Evolutionary conservation across 2,329 filamentous ascomycete genomes (phyloP), one percentile per base, ranked within the genome.

Genomic region (Dactylellina parvicollis): DNA sequence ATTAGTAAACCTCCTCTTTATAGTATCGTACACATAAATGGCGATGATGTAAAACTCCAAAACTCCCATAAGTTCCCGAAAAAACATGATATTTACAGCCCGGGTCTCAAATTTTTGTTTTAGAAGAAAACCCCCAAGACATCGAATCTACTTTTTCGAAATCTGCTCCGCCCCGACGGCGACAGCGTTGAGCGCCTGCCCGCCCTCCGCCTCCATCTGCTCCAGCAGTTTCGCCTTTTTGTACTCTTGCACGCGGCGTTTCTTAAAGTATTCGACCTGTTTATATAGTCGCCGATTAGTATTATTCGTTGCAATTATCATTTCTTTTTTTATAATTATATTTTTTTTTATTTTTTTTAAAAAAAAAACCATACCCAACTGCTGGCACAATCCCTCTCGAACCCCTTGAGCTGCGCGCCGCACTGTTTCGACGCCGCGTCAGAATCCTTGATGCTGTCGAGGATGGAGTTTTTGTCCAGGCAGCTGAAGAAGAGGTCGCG

Each of bases 201-300:
- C 91, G 75, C 90, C 90, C 80, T 94, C 89, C 49, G 85, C 85
- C 79, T 90, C 85, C 77, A 96, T 86, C 79, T 88, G 87, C 78
- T 90, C 89, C 76, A 96, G 83, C 22, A 92, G 90, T 82, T 89
- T 85, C 79, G 91, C 89, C 82, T 94, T 92, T 78, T 96, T 91
- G 79, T 91, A 86, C 77, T 99, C 95, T 82, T 96, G 94, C 34
- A 98, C 92, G 78, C 95, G 86, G 83, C 92, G 90, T 82, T 97
- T 93, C 84, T 98, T 97, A 83, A 99, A 99, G 82, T 99, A 98
- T 82, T 92, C 92, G 74, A 97, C 91, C 92, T 95, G 30, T 16
- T 12, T 14, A 14, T 30, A 50, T 18, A 10, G 24, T 3, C 8
- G 28, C 14, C 9, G 7, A 16, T 49, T 49, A 46, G 4, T 7